Percentiles rank a stretch among this genome's conserved stretches.
Evolutionary conservation across 768 basidiomycete species (phyloP).

Genomic region (Tylopilus plumbeoviolaceoides): DNA sequence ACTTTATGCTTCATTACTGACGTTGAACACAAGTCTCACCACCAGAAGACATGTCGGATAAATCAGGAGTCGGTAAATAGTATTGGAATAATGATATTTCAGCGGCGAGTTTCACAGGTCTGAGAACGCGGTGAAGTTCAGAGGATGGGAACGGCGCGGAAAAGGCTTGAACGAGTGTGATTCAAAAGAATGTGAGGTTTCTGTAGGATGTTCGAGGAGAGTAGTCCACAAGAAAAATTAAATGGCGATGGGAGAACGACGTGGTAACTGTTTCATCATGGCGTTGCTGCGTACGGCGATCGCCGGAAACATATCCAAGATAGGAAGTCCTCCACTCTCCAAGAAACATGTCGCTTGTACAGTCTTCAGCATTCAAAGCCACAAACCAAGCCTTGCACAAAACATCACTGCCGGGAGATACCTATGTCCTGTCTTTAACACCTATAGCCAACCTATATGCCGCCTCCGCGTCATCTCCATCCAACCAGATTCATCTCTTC

Average conservation of each 20-base stretch:
- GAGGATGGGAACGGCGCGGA: neutral
- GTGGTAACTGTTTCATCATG: neutral
- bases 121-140: neutral
- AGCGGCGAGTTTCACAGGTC: conserved; percentile 2
- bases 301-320: conserved; percentile 24
- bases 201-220: neutral
- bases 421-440: conserved; percentile 62
- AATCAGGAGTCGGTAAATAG: neutral
- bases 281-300: conserved; percentile 11
- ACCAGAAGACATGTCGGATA: conserved; percentile 25
- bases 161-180: conserved; percentile 22
- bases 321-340: conserved; percentile 18
- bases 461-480: conserved; percentile 56
- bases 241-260: conserved; percentile 8
- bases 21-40: conserved; percentile 15
- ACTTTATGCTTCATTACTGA: neutral
- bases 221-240: neutral
- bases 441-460: conserved; percentile 51
- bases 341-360: conserved; percentile 22
- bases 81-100: conserved; percentile 1
- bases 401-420: conserved; percentile 35
- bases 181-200: conserved; percentile 28
- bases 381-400: conserved; percentile 27
- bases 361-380: conserved; percentile 20
- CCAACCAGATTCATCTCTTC: conserved; percentile 62